phyloP scores from a whole-genome alignment of 2,329 filamentous ascomycete genomes.

The Onygenales sp. region DNA sequence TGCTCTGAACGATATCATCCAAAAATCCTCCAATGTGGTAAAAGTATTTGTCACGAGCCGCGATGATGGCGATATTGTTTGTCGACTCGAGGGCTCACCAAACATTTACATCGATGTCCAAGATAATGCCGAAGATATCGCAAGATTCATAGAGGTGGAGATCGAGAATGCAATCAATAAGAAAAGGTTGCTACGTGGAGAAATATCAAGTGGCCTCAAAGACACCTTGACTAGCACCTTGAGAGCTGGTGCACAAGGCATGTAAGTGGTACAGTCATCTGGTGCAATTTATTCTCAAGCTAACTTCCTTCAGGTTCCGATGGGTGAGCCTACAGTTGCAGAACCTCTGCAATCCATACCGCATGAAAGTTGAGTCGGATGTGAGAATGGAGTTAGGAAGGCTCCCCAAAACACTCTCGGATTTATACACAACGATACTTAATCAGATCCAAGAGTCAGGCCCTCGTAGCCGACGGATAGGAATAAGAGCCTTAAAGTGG shows the following conservation, averaged over 20 bases:
- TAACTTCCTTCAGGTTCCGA: constrained; percentile 19
- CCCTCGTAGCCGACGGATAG: constrained; percentile 1
- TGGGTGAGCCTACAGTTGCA: constrained; percentile 24
- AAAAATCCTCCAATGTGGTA: constrained; percentile 17
- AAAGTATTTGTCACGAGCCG: constrained; percentile 29
- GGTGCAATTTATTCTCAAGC: constrained; percentile 1
- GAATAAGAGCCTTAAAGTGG: constrained; percentile 13
- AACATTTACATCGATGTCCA: constrained; percentile 18
- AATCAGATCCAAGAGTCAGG: not conserved
- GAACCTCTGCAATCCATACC: constrained; percentile 12
- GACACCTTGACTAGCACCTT: constrained; percentile 14
- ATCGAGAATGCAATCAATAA: constrained; percentile 10
- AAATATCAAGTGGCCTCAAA: constrained; percentile 11
- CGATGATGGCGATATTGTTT: constrained; percentile 17
- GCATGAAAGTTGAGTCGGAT: constrained; percentile 13
- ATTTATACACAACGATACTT: constrained; percentile 8
- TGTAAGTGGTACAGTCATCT: constrained; percentile 14
- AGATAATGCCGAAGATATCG: constrained; percentile 21
- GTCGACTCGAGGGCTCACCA: constrained; percentile 13
- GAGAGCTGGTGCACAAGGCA: constrained; percentile 16
- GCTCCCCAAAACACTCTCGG: constrained; percentile 12
- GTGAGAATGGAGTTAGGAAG: constrained; percentile 15
- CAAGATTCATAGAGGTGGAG: constrained; percentile 15
- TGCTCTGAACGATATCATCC: constrained; percentile 17
- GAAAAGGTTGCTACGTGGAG: constrained; percentile 8